Conservation (phyloP, 768 basidiomycete genomes). For the Suillus luteus region DNA sequence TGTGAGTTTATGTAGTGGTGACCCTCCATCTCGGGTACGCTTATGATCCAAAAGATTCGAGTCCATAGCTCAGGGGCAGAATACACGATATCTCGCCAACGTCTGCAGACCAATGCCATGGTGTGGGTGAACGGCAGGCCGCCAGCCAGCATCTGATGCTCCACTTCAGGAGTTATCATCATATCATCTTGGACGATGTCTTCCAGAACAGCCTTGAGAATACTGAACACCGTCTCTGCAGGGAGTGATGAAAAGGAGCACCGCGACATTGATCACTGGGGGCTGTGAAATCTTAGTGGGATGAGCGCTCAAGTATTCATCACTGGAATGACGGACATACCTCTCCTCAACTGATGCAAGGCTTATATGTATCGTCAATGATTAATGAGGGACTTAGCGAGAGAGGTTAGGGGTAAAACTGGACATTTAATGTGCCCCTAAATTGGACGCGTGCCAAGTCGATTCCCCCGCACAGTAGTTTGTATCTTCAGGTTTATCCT, state of each 20-base stretch:
- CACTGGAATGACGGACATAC: background rate
- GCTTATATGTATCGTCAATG: background rate
- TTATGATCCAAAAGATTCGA: background rate
- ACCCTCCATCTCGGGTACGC: background rate
- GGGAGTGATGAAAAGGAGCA: background rate
- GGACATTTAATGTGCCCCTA: background rate
- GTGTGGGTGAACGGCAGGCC: background rate
- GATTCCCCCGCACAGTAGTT: no score
- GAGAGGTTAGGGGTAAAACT: background rate
- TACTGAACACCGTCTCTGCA: background rate
- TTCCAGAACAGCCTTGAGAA: background rate
- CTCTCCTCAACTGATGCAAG: background rate
- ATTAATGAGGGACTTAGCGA: background rate
- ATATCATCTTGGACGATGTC: background rate
- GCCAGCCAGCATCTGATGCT: background rate
- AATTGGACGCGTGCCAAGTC: background rate
- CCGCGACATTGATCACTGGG: background rate
- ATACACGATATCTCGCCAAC: background rate
- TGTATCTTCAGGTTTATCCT: no score
- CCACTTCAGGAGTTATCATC: background rate
- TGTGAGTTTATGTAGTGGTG: background rate
- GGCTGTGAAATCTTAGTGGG: background rate
- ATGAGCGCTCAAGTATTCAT: background rate
- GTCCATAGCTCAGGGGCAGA: constrained; percentile 5
- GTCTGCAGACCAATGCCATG: background rate